These are phyloP conservation scores for Verbena officinalis DNA, from an alignment of 257 asterid species.

Conservation along the genomic window DNA sequence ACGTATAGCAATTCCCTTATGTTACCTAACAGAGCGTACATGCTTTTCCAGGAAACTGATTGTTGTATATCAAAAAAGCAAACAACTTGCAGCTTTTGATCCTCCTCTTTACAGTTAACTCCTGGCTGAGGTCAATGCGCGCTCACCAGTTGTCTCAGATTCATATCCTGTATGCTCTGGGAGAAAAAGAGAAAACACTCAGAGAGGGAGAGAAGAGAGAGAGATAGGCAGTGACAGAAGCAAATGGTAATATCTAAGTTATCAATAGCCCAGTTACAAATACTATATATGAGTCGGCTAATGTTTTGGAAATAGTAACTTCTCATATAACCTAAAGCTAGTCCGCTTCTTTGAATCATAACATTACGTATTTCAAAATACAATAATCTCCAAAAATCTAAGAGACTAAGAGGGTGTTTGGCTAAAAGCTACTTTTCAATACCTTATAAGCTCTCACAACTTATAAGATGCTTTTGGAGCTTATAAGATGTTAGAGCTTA, in stretches of 20 bases:
- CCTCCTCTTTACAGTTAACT: constrained; percentile 27
- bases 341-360: background rate
- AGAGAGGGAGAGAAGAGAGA: no score
- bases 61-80: constrained; percentile 15
- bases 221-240: background rate
- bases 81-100: constrained; percentile 23
- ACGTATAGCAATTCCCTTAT: constrained; percentile 17
- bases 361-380: background rate
- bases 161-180: constrained; percentile 42
- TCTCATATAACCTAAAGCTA: background rate
- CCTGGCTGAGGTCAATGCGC: constrained; percentile 27
- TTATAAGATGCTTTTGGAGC: no score
- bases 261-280: background rate
- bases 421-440: no score
- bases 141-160: constrained; percentile 34
- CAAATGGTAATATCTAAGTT: background rate
- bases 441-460: no score
- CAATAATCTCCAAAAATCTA: background rate
- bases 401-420: background rate
- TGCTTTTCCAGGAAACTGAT: constrained; percentile 8
- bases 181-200: constrained; percentile 24
- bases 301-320: background rate
- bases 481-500: no score
- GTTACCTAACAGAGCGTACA: constrained; percentile 14
- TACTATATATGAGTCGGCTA: background rate